Base-by-base conservation (phyloP, 306 rosid species). In the Pyrus bretschneideri region DNA sequence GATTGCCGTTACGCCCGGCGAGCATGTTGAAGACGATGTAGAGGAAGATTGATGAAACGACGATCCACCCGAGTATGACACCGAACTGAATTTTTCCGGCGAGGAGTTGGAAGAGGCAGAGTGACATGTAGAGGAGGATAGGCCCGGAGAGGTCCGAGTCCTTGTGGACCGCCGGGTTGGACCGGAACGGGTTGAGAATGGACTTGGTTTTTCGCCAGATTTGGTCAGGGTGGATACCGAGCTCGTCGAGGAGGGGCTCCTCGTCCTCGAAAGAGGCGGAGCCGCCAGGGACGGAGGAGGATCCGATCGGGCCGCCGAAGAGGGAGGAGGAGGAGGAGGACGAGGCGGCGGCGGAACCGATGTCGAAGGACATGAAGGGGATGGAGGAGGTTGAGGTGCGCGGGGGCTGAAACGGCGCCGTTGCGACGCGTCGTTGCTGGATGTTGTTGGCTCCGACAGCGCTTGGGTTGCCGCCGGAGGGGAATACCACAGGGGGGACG, bases 81-180 rank as follows among this genome's bases (percentile, higher is more conserved):
- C 99, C 99, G 51, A 96, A 96, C 77, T 92, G 99, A 79, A 96
- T 91, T 83, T 96, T 96, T 2, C 99, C 98, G 1, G 89, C 98
- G n/a, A 96, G 98, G 70, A 96, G 75, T 55, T 96, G 99, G 71
- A 93, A 96, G 68, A 96, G 94, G 74, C 97, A 90, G 6, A 96
- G 86, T 3, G 87, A 73, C 90, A 91, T 91, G 82, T 96, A 96
- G 72, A 96, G 96, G 22, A 96, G 90, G 69, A 91, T 91, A 13
- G 99, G 99, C 4, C 99, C 99, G 0, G 99, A 96, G 29, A 96
- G 87, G 76, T 96, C 98, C 31, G 98, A 81, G 59, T 96, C 99
- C 86, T 80, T 87, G 78, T 92, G 92, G 18, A 91, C 87, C 5
- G 84, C 74, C 58, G 89, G 89, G 76, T 89, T 93, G 31, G 93